Base-by-base conservation (phyloP, 1,284 basidiomycete species). In the Xerocomus nothofagi region DNA sequence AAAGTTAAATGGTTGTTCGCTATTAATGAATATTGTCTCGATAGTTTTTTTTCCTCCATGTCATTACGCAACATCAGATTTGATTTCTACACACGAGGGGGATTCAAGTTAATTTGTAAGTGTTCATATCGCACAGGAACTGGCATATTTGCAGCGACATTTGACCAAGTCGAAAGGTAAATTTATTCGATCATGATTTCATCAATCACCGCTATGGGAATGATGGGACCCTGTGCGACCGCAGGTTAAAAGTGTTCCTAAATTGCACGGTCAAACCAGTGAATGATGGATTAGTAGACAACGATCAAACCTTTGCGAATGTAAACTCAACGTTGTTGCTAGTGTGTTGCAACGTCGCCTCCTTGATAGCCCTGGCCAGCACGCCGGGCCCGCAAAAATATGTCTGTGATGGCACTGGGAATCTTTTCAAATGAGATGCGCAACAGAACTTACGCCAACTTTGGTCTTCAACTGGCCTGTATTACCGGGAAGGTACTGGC, bases 361-460 rank as follows among this genome's bases (percentile, higher is more conserved):
- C 78, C 67, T 86, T 84, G 68, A 93, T 84, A 14, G 80, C 73
- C 61, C 86, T 87, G 29, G 87, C 89, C 45, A 93, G 76, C 29
- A 66, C 74, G 51, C 76, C 78, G 29, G 89, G 88, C 53, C 91
- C 91, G 61, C 91, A 93, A 75, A 91, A 93, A 71, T 91, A 92
- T 17, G 88, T 89, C 85, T 87, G 59, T n/a, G 45, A 43, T 49
- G 39, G 24, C 36, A 27, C 53, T 59, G 20, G 51, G 44, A 42
- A 18, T 21, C 3, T 39, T 31, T 3, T 44, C 11, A 14, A 53
- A 15, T 10, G 8, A 38, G 20, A 42, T 14, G 21, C 17, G 7
- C 23, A 34, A 38, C 20, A 12, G 21, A 43, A 75, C 84, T 67
- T 66, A 91, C 88, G 34, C 82, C 88, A 55, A 94, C 86, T 66